Base-by-base conservation (phyloP, 208 protist species). In the Polymyxa betae region DNA sequence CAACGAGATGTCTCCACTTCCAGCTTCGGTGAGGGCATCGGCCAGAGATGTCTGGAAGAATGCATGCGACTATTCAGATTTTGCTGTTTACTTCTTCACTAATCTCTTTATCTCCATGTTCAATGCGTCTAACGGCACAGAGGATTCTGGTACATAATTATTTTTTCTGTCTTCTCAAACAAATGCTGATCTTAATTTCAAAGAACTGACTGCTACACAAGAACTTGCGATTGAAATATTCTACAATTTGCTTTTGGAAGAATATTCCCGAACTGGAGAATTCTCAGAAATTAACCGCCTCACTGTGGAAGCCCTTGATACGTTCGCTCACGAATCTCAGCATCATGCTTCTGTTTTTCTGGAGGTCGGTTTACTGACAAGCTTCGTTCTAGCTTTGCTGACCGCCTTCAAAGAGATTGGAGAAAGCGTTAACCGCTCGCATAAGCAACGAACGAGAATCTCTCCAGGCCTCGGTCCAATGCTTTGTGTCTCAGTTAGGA, bases 161-260 rank as follows among this genome's bases (percentile, higher is more conserved):
- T n/a, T n/a, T n/a, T n/a, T n/a, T n/a, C n/a, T n/a, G n/a, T n/a
- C n/a, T n/a, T n/a, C n/a, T n/a, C n/a, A n/a, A n/a, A n/a, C n/a
- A n/a, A n/a, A n/a, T n/a, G 24, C 49, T 60, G 12, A 60, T 60
- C 49, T 60, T 5, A 5, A 82, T 40, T 35, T 35, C n/a, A 43
- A n/a, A 82, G 35, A 82, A 43, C 72, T 82, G 72, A 20, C 72
- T 16, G n/a, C n/a, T n/a, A 38, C 72, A 12, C 72, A 82, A 38
- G 35, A 45, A 40, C 72, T 82, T 82, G 72, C 72, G 10, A 82
- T 82, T 12, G 72, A 82, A 38, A 82, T 82, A n/a, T 82, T 45
- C 35, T 5, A 5, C 12, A n/a, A 82, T 43, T n/a, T 82, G 5
- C 35, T 82, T 5, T 5, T 20, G 72, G 72, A 82, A 35, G 72